Base-by-base conservation (phyloP, 306 rosid genomes). In the Dalbergia cochinchinensis region DNA sequence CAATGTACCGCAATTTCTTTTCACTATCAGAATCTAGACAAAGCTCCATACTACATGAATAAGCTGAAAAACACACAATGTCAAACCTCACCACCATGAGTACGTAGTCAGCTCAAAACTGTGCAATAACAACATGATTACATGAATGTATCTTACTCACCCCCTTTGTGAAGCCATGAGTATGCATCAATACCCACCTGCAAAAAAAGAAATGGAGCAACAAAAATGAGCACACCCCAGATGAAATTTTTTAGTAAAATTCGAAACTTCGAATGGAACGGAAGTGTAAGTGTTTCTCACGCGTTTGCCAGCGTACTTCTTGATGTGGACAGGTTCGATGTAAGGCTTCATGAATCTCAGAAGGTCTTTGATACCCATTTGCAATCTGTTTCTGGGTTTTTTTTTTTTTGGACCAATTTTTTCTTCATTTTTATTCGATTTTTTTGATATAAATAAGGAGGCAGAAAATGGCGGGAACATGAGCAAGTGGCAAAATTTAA, bases 121-220 rank as follows among this genome's bases (percentile, higher is more conserved):
- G 66, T 34, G 58, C 47, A 67, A 54, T 19, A 60, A 62, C 22
- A 26, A 26, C 31, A 26, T 26, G 31, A 26, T 26, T 26, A 26
- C 31, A 26, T 26, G 31, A 26, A 26, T 26, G 31, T 26, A 26
- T 26, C 31, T 26, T 69, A 78, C 80, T 77, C 59, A 94, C 98
- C 98, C 75, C 98, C 98, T 82, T 91, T 94, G 76, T 94, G 98
- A 71, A 94, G 97, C 98, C 97, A 94, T 66, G 97, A 92, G 81
- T 94, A 94, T 19, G 98, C 98, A 71, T 94, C 98, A 67, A 94
- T 94, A 51, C 97, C 98, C 87, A 94, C 98, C 98, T 94, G 88
- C 60, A 68, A n/a, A 63, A 26, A 47, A 4, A n/a, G 41, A 19
- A 18, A 57, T 19, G 0, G 0, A 73, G 70, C 35, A 39, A 69